Conservation (phyloP, 2,329 filamentous ascomycete species). For the Capronia americana region DNA sequence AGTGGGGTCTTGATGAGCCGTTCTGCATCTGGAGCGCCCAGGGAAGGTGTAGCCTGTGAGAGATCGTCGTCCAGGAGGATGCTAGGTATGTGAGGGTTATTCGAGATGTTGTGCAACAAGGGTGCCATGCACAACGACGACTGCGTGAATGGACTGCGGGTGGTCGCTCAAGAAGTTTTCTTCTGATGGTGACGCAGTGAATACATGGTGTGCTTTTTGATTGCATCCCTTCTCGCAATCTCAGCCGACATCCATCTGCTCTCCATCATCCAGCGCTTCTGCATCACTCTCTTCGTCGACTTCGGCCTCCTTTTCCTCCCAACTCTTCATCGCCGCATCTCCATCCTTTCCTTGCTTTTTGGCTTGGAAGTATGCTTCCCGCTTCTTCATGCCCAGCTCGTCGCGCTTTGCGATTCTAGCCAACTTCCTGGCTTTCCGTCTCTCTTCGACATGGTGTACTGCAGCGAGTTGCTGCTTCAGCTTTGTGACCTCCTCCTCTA, state of each 20-base stretch:
- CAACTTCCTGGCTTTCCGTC: constrained; percentile 47
- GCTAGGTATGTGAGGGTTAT: not conserved
- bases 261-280: constrained; percentile 21
- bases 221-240: not conserved
- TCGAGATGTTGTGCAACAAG: not conserved
- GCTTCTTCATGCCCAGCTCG: constrained; percentile 48
- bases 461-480: constrained; percentile 45
- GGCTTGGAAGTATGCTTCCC: constrained; percentile 54
- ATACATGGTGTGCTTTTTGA: not conserved
- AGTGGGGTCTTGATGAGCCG: not conserved
- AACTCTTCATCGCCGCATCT: constrained; percentile 46
- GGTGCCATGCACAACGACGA: not conserved
- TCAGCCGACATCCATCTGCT: constrained; percentile 31
- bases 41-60: not conserved
- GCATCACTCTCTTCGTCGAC: constrained; percentile 32
- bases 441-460: constrained; percentile 47
- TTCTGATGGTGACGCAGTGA: not conserved
- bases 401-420: constrained; percentile 48
- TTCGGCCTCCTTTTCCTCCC: constrained; percentile 24
- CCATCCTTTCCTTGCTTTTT: constrained; percentile 53
- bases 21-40: not conserved
- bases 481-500: constrained; percentile 50
- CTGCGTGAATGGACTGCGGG: not conserved
- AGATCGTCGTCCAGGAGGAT: not conserved
- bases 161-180: not conserved